Percentiles rank a stretch among this genome's conserved stretches.
These are phyloP conservation scores for Schizopora paradoxa DNA, from an alignment of 1,284 basidiomycete genomes.

Conservation along the genomic window DNA sequence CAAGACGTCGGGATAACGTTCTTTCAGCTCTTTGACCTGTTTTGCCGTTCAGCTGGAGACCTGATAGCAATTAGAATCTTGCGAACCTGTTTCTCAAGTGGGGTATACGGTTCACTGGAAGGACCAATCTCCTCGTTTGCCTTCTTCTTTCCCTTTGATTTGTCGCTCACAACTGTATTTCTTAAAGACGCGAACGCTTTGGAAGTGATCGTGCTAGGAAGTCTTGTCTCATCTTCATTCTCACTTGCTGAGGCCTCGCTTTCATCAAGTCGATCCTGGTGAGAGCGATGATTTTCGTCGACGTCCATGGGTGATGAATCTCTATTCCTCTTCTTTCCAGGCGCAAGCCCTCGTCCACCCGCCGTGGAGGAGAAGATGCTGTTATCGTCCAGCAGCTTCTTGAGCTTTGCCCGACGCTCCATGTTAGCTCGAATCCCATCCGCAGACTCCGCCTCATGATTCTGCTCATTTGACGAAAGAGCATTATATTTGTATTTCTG, in stretches of 20 bases:
- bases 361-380: conserved; percentile 25
- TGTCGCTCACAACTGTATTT: conserved; percentile 23
- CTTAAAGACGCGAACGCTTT: conserved; percentile 35
- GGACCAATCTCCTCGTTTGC: conserved; percentile 59
- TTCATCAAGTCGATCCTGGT: no score
- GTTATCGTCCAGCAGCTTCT: conserved; percentile 48
- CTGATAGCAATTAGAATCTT: not conserved
- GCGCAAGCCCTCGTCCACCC: not conserved
- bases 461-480: no score
- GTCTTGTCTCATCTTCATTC: not conserved
- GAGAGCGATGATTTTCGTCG: no score
- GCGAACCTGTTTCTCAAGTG: conserved; percentile 75
- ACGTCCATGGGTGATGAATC: no score
- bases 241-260: conserved; percentile 16
- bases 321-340: conserved; percentile 8
- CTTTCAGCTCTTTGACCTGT: conserved; percentile 67
- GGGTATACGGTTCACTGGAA: conserved; percentile 75
- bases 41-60: conserved; percentile 9
- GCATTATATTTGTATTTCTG: no score
- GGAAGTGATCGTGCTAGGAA: conserved; percentile 6
- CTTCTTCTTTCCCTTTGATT: conserved; percentile 31
- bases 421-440: conserved; percentile 15
- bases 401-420: conserved; percentile 43
- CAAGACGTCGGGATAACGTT: conserved; percentile 68
- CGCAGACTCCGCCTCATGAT: conserved; percentile 9